A percentile compares a stretch with the other conserved stretches of the same genome.
These are phyloP conservation scores for Tetracladium setigerum DNA, from an alignment of 495 filamentous ascomycete species.

Conservation along the genomic window DNA sequence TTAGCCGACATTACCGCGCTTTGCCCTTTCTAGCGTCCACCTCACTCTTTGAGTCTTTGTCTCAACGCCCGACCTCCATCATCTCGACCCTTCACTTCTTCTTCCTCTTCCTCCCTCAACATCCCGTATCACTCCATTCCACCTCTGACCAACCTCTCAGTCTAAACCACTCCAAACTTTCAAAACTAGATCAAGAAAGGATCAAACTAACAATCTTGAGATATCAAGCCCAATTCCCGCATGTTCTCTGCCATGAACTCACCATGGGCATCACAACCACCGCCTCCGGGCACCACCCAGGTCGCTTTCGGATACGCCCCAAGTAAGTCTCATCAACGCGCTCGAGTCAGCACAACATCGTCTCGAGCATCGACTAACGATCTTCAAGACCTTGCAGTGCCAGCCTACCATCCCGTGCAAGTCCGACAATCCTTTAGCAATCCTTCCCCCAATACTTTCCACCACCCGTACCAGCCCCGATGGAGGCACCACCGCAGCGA, in stretches of 20 bases:
- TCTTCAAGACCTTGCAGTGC: slow-evolving; percentile 12
- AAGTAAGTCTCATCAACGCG: slow-evolving; percentile 12
- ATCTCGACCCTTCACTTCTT: slow-evolving; percentile 11
- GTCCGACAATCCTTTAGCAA: slow-evolving; percentile 26
- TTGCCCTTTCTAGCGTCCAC: neutral
- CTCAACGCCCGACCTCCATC: slow-evolving; percentile 6
- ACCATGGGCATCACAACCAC: slow-evolving; percentile 16
- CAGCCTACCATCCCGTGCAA: slow-evolving; percentile 44
- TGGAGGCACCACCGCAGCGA: slow-evolving; percentile 27
- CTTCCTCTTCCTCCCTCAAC: slow-evolving; percentile 9
- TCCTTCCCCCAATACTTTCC: slow-evolving; percentile 33
- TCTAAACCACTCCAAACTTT: neutral
- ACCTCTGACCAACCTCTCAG: slow-evolving; percentile 1
- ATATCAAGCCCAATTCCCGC: slow-evolving; percentile 8
- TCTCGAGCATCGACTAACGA: slow-evolving; percentile 17
- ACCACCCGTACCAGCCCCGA: slow-evolving; percentile 13
- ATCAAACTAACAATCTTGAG: slow-evolving; percentile 14
- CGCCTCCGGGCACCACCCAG: slow-evolving; percentile 18
- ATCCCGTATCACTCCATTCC: neutral
- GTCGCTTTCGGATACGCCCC: slow-evolving; percentile 13
- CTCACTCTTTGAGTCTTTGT: slow-evolving; percentile 5
- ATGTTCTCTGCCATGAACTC: slow-evolving; percentile 18
- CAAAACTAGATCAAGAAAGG: neutral
- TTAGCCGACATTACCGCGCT: too few species aligned
- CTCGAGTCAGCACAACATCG: slow-evolving; percentile 16